Conservation (phyloP, 2,329 filamentous ascomycete genomes). For the Seiridium cupressi region DNA sequence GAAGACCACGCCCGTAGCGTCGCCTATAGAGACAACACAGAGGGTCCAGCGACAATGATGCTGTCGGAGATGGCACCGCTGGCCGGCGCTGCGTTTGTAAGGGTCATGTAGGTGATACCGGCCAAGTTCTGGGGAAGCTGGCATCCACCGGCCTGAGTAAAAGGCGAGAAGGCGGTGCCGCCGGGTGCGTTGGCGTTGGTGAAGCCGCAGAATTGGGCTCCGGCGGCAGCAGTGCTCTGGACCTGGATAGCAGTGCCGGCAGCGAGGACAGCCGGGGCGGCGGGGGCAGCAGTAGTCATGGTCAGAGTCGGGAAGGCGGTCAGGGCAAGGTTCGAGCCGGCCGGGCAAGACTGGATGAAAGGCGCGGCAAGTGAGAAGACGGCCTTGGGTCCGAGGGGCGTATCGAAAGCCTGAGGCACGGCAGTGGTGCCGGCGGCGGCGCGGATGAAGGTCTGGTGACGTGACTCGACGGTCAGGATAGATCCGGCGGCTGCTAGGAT, state of each 20-base stretch:
- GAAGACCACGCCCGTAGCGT: too few species aligned
- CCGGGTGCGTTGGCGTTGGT: conserved; percentile 58
- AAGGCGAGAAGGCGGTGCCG: conserved; percentile 58
- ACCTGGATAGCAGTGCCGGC: conserved; percentile 45
- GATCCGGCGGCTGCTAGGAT: conserved; percentile 66
- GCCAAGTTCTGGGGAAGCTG: conserved; percentile 59
- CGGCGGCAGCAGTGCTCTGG: conserved; percentile 46
- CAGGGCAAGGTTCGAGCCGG: conserved; percentile 62
- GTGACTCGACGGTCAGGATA: conserved; percentile 71
- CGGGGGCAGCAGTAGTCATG: conserved; percentile 44
- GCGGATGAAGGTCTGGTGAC: conserved; percentile 73
- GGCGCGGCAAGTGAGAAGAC: conserved; percentile 72
- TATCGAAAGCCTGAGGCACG: conserved; percentile 69
- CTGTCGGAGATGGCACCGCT: conserved; percentile 56
- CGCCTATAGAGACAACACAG: conserved; percentile 49
- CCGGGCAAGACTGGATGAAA: conserved; percentile 70
- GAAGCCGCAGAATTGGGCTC: conserved; percentile 64
- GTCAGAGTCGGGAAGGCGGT: conserved; percentile 60
- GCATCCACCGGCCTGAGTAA: conserved; percentile 55
- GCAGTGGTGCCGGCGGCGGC: conserved; percentile 55
- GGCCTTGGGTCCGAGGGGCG: conserved; percentile 63
- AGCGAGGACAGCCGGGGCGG: conserved; percentile 34
- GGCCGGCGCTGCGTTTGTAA: conserved; percentile 53
- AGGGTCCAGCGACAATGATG: conserved; percentile 64
- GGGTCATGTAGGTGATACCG: conserved; percentile 66